A percentile compares a stretch with the other conserved stretches of the same genome.
Conservation (phyloP, 2,329 filamentous ascomycete species). For the Truncatella angustata region DNA sequence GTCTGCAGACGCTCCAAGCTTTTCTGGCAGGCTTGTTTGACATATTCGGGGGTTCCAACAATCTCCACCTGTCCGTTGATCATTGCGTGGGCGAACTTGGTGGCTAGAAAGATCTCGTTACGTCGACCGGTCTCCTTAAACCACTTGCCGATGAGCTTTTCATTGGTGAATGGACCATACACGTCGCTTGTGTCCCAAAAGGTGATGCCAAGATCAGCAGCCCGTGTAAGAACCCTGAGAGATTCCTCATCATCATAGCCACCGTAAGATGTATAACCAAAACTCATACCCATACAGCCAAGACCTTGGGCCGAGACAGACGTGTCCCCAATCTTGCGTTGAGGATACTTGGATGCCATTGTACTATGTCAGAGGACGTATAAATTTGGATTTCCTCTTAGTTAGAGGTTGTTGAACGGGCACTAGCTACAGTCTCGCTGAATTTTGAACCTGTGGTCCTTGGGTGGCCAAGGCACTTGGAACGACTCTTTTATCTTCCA, state of each 20-base stretch:
- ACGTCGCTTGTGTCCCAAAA: constrained; percentile 31
- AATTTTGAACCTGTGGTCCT: no score
- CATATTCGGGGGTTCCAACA: constrained; percentile 23
- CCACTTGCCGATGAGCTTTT: constrained; percentile 42
- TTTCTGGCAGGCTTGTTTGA: constrained; percentile 25
- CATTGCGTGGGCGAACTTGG: constrained; percentile 47
- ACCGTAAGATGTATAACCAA: constrained; percentile 27
- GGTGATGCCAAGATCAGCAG: constrained; percentile 23
- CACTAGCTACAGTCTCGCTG: no score
- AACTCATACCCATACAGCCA: constrained; percentile 44
- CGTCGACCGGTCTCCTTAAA: constrained; percentile 41
- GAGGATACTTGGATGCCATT: constrained; percentile 30
- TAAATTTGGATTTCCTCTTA: no score
- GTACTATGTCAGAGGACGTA: background rate
- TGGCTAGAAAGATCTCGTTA: constrained; percentile 47
- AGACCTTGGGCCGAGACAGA: constrained; percentile 43
- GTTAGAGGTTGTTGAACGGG: no score
- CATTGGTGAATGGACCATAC: constrained; percentile 36
- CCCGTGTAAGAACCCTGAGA: constrained; percentile 21
- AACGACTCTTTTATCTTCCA: no score
- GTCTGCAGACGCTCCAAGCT: constrained; percentile 46
- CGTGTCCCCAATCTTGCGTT: constrained; percentile 37
- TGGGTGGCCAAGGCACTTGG: no score
- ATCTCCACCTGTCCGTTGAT: constrained; percentile 18
- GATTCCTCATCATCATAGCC: constrained; percentile 26